Percentiles rank a stretch among this genome's conserved stretches.
Conservation (phyloP, 331 rosid species). For the Cucumis variabilis region DNA sequence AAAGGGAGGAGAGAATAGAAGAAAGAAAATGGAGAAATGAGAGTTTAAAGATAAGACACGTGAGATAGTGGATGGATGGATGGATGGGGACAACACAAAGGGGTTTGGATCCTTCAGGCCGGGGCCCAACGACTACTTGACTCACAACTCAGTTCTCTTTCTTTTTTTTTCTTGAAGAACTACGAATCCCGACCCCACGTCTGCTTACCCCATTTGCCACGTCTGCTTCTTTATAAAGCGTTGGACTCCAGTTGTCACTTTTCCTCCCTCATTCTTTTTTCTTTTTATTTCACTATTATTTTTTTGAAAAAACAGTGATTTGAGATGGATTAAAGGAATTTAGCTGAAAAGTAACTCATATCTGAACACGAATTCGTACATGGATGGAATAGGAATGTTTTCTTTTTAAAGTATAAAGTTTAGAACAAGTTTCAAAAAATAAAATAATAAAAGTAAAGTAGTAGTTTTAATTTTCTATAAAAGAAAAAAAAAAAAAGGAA, state of each 20-base stretch:
- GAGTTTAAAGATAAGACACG: constrained; percentile 10
- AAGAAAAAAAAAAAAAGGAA: too few relatives aligned
- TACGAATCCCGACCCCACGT: background rate
- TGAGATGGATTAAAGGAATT: too few relatives aligned
- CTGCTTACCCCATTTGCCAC: too few relatives aligned
- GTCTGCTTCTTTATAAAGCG: background rate
- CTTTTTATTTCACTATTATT: background rate
- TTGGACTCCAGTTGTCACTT: constrained; percentile 16
- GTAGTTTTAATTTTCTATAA: too few relatives aligned
- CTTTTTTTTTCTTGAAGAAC: background rate
- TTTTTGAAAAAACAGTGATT: too few relatives aligned
- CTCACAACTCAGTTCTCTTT: background rate
- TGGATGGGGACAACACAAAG: background rate
- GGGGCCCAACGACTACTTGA: background rate
- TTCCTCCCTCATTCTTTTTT: background rate
- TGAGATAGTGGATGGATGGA: constrained; percentile 11
- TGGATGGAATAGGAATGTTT: background rate
- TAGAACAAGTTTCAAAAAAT: background rate
- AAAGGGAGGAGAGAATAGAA: background rate
- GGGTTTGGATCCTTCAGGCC: background rate
- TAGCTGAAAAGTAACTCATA: too few relatives aligned
- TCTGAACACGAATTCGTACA: background rate
- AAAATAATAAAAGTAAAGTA: too few relatives aligned
- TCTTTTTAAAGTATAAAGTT: background rate
- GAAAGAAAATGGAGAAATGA: background rate